phyloP scores from a whole-genome alignment of 495 filamentous ascomycete genomes.

The Ascobolus immersus region DNA sequence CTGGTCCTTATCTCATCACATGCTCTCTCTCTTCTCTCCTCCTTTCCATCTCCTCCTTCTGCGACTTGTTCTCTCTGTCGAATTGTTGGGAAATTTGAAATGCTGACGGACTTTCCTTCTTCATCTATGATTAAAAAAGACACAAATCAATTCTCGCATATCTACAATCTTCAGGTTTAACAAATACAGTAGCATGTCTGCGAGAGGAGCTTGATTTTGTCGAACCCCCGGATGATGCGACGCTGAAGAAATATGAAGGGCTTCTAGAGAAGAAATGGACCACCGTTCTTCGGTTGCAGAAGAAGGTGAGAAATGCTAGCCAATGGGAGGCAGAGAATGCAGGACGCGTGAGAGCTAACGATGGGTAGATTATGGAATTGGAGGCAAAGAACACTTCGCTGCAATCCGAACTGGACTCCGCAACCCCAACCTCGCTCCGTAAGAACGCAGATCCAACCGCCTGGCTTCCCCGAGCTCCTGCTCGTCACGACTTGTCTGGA shows the following conservation, averaged over 20 bases:
- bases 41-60: background rate
- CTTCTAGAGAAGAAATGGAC: constrained; percentile 94
- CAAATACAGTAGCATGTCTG: constrained; percentile 39
- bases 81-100: background rate
- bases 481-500: constrained; percentile 60
- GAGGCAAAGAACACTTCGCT: constrained; percentile 43
- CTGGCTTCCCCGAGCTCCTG: constrained; percentile 64
- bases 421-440: constrained; percentile 59
- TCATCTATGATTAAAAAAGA: constrained; percentile 22
- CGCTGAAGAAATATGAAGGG: constrained; percentile 68
- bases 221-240: constrained; percentile 46
- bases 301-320: constrained; percentile 38
- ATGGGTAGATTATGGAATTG: constrained; percentile 67
- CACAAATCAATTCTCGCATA: constrained; percentile 84
- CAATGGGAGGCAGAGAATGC: constrained; percentile 5
- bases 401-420: constrained; percentile 59
- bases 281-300: constrained; percentile 67
- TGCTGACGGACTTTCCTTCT: constrained; percentile 1
- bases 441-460: constrained; percentile 60
- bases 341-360: constrained; percentile 6
- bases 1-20: constrained; percentile 1
- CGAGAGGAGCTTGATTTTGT: constrained; percentile 42
- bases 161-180: constrained; percentile 43
- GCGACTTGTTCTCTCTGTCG: background rate
- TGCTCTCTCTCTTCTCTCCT: constrained; percentile 1